Conservation (phyloP, 1,284 basidiomycete genomes). For the Ceratobasidium sp. region DNA sequence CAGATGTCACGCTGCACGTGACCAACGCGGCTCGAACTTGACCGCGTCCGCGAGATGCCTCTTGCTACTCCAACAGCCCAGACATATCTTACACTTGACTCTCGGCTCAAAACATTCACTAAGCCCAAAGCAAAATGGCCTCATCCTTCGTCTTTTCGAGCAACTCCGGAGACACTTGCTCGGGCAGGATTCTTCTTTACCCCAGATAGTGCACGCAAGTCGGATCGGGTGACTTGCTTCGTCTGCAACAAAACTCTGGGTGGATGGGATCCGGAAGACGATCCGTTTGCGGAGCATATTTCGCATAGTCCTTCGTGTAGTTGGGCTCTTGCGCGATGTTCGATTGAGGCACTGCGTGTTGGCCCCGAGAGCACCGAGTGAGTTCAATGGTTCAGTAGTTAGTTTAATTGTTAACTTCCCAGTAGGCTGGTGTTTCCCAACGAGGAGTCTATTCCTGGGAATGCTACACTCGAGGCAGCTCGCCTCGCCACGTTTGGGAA, state of each 20-base stretch:
- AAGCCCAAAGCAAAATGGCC: constrained; percentile 50
- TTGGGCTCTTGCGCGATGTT: constrained; percentile 61
- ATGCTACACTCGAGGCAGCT: constrained; percentile 51
- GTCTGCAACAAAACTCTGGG: constrained; percentile 59
- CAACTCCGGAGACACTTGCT: constrained; percentile 56
- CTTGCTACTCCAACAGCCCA: constrained; percentile 15
- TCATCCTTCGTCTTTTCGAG: constrained; percentile 46
- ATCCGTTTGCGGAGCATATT: constrained; percentile 60
- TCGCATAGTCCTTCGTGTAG: constrained; percentile 56
- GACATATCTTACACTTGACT: constrained; percentile 19
- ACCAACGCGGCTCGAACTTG: constrained; percentile 32
- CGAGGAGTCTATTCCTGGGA: constrained; percentile 56
- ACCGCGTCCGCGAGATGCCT: constrained; percentile 37
- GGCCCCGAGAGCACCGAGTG: constrained; percentile 46
- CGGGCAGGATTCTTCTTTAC: constrained; percentile 60
- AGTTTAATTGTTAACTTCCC: constrained; percentile 14
- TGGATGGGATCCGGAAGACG: constrained; percentile 61
- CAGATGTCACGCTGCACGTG: constrained; percentile 27
- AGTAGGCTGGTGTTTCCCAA: constrained; percentile 49
- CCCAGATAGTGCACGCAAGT: constrained; percentile 44
- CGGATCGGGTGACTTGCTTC: constrained; percentile 57
- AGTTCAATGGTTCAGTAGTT: constrained; percentile 5
- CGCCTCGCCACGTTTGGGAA: constrained; percentile 59
- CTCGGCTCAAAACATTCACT: constrained; percentile 34
- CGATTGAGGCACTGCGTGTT: constrained; percentile 51